phyloP scores from a whole-genome alignment of 129 eudicot species.

The Apium graveolens region DNA sequence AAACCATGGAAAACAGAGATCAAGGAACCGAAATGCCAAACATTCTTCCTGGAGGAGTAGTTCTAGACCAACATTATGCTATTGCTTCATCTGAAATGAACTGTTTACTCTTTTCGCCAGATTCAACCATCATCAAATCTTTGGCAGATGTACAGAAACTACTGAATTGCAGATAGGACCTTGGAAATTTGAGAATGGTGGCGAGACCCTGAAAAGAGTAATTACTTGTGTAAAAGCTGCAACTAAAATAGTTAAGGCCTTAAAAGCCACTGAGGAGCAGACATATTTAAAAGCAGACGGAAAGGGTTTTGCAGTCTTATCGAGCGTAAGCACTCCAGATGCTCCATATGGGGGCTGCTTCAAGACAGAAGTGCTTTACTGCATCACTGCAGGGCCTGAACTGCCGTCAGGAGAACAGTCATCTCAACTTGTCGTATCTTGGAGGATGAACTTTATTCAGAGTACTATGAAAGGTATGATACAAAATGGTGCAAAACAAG shows the following conservation, averaged over 20 bases:
- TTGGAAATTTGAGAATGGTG: too few relatives aligned
- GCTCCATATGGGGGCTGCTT: conserved; percentile 19
- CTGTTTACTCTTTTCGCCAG: conserved; percentile 57
- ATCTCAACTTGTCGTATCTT: too few relatives aligned
- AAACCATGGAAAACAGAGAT: conserved; percentile 49
- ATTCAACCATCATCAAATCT: background rate
- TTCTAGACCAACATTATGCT: conserved; percentile 55
- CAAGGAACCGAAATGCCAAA: conserved; percentile 53
- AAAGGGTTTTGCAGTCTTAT: conserved; percentile 47
- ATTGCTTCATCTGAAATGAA: conserved; percentile 60
- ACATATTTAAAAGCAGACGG: conserved; percentile 73
- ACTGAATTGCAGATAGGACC: too few relatives aligned
- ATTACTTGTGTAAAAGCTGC: conserved; percentile 53
- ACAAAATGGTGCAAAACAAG: conserved; percentile 90
- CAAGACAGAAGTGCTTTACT: too few relatives aligned
- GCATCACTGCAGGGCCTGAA: too few relatives aligned
- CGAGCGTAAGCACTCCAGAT: conserved; percentile 86
- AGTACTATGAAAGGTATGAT: conserved; percentile 86
- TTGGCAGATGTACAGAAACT: too few relatives aligned
- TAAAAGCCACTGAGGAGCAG: conserved; percentile 82
- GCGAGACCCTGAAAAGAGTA: conserved; percentile 19
- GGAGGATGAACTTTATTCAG: too few relatives aligned
- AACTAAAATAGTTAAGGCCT: conserved; percentile 58
- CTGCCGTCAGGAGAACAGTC: too few relatives aligned
- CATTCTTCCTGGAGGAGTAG: conserved; percentile 62